Percentiles rank a stretch among this genome's conserved stretches.
Conservation (phyloP, 2,329 filamentous ascomycete species). For the Coniochaeta sp. region DNA sequence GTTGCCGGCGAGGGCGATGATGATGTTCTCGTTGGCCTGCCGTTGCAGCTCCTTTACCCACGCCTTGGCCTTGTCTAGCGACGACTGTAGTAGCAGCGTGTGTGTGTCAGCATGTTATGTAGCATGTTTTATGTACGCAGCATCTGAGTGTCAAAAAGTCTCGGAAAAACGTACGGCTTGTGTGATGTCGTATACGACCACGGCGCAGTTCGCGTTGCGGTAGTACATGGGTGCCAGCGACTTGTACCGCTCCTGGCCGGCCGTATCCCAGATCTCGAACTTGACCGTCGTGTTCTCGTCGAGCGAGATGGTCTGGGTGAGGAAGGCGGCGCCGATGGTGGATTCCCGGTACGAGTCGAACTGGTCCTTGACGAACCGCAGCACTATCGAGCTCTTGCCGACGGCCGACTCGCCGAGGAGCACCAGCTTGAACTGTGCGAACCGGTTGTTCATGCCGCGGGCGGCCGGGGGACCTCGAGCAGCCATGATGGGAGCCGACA, state of each 20-base stretch:
- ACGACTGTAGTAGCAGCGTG: conserved; percentile 58
- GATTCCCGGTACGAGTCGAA: conserved; percentile 97
- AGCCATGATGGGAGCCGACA: conserved; percentile 70
- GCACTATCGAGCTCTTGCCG: conserved; percentile 97
- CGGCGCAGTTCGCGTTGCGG: conserved; percentile 97
- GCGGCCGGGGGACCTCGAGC: conserved; percentile 62
- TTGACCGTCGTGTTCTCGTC: conserved; percentile 98
- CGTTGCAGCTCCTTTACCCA: conserved; percentile 99
- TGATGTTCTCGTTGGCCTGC: conserved; percentile 99
- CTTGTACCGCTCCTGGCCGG: conserved; percentile 98
- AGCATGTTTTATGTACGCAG: too few species aligned
- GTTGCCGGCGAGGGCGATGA: conserved; percentile 96
- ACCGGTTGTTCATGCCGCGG: conserved; percentile 68
- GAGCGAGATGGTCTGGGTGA: conserved; percentile 97
- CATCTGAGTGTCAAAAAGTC: neutral
- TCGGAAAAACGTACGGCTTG: conserved; percentile 69
- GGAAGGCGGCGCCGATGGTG: conserved; percentile 95
- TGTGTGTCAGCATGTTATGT: too few species aligned
- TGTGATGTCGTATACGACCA: conserved; percentile 98
- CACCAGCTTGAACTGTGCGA: conserved; percentile 98
- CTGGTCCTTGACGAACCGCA: conserved; percentile 99
- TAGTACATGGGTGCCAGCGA: conserved; percentile 99
- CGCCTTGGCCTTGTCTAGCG: conserved; percentile 96
- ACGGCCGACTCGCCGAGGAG: conserved; percentile 98
- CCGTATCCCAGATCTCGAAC: conserved; percentile 99